Evolutionary conservation across 345 rosid species (phyloP).

Genomic region (Populus alba): DNA sequence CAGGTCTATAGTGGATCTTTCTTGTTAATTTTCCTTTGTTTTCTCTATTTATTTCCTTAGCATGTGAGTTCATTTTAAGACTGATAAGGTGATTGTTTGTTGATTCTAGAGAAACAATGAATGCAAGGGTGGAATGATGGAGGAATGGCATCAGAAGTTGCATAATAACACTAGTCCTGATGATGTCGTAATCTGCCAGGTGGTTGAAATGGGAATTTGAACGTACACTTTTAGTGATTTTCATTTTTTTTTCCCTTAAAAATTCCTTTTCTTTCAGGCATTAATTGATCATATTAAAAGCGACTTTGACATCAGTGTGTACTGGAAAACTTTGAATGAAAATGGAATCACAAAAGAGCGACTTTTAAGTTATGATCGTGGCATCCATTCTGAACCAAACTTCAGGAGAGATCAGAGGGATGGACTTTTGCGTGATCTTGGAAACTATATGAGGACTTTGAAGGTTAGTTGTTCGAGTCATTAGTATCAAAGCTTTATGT

Average conservation of each 20-base stretch:
- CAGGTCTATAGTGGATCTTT: constrained; percentile 56
- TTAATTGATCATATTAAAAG: constrained; percentile 68
- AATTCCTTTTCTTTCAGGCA: constrained; percentile 58
- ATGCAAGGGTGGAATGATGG: constrained; percentile 99
- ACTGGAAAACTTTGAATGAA: constrained; percentile 95
- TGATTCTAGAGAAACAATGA: constrained; percentile 74
- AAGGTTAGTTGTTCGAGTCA: constrained; percentile 54
- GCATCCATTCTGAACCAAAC: constrained; percentile 79
- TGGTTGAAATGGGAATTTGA: constrained; percentile 28
- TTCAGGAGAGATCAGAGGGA: constrained; percentile 78
- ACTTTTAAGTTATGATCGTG: constrained; percentile 96
- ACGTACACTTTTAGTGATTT: constrained; percentile 8
- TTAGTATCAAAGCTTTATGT: constrained; percentile 11
- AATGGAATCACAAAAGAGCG: constrained; percentile 92
- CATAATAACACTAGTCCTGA: constrained; percentile 99
- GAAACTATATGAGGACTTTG: constrained; percentile 90
- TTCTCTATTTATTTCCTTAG: constrained; percentile 8
- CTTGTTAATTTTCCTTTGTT: constrained; percentile 14
- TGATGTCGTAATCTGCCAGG: constrained; percentile 98
- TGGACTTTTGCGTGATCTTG: constrained; percentile 86
- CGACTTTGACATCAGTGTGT: constrained; percentile 75
- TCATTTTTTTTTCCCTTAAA: background rate
- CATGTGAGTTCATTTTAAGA: background rate
- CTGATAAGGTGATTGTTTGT: constrained; percentile 7
- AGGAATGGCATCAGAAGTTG: constrained; percentile 99